These are phyloP conservation scores for Santalum album DNA, from an alignment of 164 flowering plant species.

Conservation along the genomic window DNA sequence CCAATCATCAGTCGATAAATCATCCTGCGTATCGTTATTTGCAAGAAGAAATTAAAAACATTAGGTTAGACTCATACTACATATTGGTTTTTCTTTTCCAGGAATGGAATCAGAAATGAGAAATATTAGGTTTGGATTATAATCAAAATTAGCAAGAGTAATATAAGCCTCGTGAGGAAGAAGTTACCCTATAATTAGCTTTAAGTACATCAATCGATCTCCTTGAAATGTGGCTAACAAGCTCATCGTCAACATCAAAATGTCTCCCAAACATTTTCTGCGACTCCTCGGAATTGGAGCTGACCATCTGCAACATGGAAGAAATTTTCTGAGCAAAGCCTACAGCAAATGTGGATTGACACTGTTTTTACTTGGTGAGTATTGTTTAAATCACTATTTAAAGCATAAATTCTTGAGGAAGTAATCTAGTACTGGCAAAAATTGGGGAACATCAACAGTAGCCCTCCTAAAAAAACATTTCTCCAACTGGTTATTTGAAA, in stretches of 20 bases:
- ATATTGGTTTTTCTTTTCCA: too few species aligned
- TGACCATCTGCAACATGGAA: slow-evolving; percentile 42
- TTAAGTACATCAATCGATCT: slow-evolving; percentile 74
- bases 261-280: slow-evolving; percentile 93
- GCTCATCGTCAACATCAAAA: slow-evolving; percentile 84
- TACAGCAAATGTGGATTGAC: background rate
- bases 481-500: too few species aligned
- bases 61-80: background rate
- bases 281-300: slow-evolving; percentile 68
- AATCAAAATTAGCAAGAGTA: background rate
- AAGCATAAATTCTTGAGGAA: too few species aligned
- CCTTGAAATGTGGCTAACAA: slow-evolving; percentile 83
- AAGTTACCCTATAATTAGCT: slow-evolving; percentile 60
- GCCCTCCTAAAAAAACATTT: too few species aligned
- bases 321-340: background rate
- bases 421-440: too few species aligned
- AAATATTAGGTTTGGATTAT: too few species aligned
- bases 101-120: too few species aligned
- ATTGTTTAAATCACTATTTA: too few species aligned
- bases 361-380: too few species aligned
- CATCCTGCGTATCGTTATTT: too few species aligned
- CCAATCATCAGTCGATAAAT: slow-evolving; percentile 68
- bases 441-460: too few species aligned
- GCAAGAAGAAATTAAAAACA: too few species aligned
- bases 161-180: background rate